Percentiles rank a stretch among this genome's conserved stretches.
Evolutionary conservation across 495 filamentous ascomycete species (phyloP).

Genomic region (Jackrogersella multiformis): DNA sequence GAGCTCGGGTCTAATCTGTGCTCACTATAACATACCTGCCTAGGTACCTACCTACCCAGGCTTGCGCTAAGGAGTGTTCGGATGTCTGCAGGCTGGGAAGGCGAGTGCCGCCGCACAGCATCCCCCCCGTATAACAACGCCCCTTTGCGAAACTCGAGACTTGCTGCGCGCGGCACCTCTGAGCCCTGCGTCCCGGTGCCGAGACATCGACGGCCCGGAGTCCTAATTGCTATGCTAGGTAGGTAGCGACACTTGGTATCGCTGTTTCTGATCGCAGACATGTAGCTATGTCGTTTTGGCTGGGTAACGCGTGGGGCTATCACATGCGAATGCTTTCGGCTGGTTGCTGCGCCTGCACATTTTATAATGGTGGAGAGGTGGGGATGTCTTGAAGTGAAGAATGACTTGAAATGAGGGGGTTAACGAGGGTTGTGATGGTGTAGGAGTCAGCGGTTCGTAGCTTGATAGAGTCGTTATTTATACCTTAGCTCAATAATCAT

Average conservation of each 20-base stretch:
- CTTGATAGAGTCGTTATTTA: no score
- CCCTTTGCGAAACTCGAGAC: not conserved
- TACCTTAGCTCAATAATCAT: no score
- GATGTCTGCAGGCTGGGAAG: not conserved
- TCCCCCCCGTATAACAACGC: no score
- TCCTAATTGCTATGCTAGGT: conserved; percentile 29
- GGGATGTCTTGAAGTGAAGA: no score
- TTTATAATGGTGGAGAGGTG: no score
- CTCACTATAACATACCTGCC: conserved; percentile 21
- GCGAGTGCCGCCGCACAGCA: not conserved
- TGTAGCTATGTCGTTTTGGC: not conserved
- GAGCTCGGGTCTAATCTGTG: conserved; percentile 16
- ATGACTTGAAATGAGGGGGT: not conserved
- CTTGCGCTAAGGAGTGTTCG: conserved; percentile 7
- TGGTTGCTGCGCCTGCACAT: no score
- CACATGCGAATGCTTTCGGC: not conserved
- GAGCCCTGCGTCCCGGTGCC: not conserved
- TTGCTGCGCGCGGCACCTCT: not conserved
- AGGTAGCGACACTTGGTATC: not conserved
- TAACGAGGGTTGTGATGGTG: no score
- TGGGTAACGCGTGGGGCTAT: not conserved
- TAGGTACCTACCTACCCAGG: no score
- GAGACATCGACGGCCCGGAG: conserved; percentile 30
- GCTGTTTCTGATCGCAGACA: not conserved
- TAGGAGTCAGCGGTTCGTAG: no score